Percentiles rank a stretch among this genome's conserved stretches.
Evolutionary conservation across 768 basidiomycete species (phyloP).

Genomic region (Suillus sp.): DNA sequence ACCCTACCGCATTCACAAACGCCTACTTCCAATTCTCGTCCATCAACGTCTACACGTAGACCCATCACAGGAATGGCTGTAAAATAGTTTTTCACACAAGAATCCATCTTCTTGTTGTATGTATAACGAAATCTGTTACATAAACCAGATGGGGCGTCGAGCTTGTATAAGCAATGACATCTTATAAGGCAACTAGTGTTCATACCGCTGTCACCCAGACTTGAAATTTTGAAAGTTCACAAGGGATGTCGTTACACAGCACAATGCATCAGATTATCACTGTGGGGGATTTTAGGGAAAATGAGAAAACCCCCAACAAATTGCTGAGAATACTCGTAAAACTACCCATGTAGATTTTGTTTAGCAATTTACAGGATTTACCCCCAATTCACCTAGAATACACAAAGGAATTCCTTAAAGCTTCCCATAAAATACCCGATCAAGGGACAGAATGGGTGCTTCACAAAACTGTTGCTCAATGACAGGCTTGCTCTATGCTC

Average conservation of each 20-base stretch:
- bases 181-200: neutral
- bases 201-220: neutral
- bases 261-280: too few species aligned
- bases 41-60: constrained; percentile 39
- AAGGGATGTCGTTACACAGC: neutral
- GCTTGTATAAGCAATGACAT: neutral
- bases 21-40: constrained; percentile 46
- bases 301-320: too few species aligned
- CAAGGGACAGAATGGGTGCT: too few species aligned
- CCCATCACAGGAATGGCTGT: neutral
- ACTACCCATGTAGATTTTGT: too few species aligned
- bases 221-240: neutral
- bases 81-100: neutral
- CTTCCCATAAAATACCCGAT: too few species aligned
- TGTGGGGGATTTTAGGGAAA: too few species aligned
- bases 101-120: neutral
- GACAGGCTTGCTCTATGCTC: too few species aligned
- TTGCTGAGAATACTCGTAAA: too few species aligned
- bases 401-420: too few species aligned
- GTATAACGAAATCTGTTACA: neutral
- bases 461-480: too few species aligned
- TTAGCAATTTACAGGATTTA: too few species aligned
- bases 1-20: constrained; percentile 42
- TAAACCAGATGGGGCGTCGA: neutral
- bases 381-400: too few species aligned